A percentile compares a stretch with the other conserved stretches of the same genome.
phyloP scores from a whole-genome alignment of 192 early-diverging fungal species.

The Coemansia sp. region DNA sequence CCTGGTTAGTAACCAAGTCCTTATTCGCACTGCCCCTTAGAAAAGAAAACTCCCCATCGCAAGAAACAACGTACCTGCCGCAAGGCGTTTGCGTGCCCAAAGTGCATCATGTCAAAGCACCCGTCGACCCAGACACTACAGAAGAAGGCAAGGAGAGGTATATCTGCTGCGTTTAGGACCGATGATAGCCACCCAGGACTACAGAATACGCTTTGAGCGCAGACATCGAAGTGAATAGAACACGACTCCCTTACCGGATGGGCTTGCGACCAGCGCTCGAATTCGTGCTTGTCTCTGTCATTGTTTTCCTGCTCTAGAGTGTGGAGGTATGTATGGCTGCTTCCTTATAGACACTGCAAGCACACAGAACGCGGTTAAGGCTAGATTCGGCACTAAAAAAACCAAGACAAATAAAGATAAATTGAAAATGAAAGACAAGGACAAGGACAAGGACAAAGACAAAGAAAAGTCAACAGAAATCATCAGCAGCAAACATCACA shows the following conservation, averaged over 20 bases:
- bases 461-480: no score
- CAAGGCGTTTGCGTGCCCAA: constrained; percentile 94
- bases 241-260: constrained; percentile 34
- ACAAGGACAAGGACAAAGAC: no score
- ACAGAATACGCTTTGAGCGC: no score
- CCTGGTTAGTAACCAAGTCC: no score
- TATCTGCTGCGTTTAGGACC: no score
- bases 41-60: background rate
- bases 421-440: no score
- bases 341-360: background rate
- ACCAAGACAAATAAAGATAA: no score
- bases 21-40: no score
- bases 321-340: background rate
- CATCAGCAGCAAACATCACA: no score
- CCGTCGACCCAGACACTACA: constrained; percentile 83
- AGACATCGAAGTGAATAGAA: background rate
- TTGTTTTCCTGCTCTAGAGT: background rate
- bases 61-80: constrained; percentile 66
- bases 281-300: constrained; percentile 11
- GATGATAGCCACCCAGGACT: no score
- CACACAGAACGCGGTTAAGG: no score
- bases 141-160: background rate
- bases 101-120: constrained; percentile 98
- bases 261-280: constrained; percentile 40
- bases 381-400: no score